Evolutionary conservation across 2,329 filamentous ascomycete species (phyloP).

Genomic region (Aspergillus melleus): DNA sequence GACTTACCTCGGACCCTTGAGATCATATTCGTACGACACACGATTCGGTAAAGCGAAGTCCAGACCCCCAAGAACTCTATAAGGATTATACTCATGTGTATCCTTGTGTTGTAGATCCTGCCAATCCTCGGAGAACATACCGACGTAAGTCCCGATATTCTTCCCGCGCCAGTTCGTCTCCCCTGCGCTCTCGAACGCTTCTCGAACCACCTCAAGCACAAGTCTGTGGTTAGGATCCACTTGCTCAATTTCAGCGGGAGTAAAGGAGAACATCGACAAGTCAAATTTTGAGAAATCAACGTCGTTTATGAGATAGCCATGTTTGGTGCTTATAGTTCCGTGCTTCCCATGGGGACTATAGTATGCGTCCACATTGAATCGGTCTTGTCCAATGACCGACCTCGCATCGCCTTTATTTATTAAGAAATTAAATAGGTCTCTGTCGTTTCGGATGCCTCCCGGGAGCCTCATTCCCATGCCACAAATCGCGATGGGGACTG

Average conservation of each 20-base stretch:
- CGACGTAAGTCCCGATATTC: conserved; percentile 31
- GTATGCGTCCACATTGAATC: conserved; percentile 27
- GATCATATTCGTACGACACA: conserved; percentile 12
- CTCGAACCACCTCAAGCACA: conserved; percentile 33
- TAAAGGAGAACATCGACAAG: conserved; percentile 26
- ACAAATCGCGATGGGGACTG: conserved; percentile 9
- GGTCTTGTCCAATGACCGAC: conserved; percentile 18
- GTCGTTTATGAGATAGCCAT: conserved; percentile 32
- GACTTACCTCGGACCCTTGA: conserved; percentile 16
- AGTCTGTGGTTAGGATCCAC: conserved; percentile 36
- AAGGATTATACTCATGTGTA: conserved; percentile 10
- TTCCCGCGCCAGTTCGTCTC: conserved; percentile 28
- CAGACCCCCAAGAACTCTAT: conserved; percentile 8
- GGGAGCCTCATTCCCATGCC: conserved; percentile 21
- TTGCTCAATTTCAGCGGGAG: conserved; percentile 17
- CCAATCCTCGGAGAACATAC: conserved; percentile 28
- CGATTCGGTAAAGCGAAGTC: conserved; percentile 15
- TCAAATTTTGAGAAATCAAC: conserved; percentile 26
- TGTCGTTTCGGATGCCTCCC: conserved; percentile 15
- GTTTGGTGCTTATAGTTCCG: conserved; percentile 4
- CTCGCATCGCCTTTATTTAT: conserved; percentile 16
- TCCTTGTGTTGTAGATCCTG: conserved; percentile 21
- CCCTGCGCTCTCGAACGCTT: conserved; percentile 34
- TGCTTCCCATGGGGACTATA: conserved; percentile 13
- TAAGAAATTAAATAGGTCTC: conserved; percentile 24